Conservation (phyloP, 169 alveolate genomes). For the Cryptosporidium sp. region DNA sequence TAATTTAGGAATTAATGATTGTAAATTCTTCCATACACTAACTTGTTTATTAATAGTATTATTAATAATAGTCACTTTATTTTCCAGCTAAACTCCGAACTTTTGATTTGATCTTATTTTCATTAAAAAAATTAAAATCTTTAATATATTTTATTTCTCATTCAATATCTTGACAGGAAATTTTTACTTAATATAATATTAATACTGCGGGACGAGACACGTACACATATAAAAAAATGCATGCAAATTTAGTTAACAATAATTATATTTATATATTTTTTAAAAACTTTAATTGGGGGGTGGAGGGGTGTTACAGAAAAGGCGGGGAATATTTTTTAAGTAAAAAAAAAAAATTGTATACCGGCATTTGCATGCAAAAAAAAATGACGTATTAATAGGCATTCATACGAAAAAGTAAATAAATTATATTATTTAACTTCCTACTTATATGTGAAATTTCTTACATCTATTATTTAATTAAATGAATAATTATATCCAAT, state of each 20-base stretch:
- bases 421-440: neutral
- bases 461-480: neutral
- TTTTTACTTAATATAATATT: neutral
- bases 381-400: neutral
- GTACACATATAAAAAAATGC: neutral
- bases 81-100: neutral
- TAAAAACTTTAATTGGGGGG: neutral
- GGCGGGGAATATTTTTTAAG: neutral
- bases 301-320: neutral
- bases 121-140: neutral
- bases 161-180: neutral
- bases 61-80: too few species aligned
- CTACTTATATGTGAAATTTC: neutral
- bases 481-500: neutral
- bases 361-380: slow-evolving; percentile 1
- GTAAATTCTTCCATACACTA: too few species aligned
- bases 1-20: too few species aligned
- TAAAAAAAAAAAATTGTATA: neutral
- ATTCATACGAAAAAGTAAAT: neutral
- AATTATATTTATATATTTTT: too few species aligned
- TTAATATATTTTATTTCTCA: neutral
- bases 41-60: too few species aligned
- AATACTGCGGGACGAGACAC: slow-evolving; percentile 65
- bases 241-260: neutral
- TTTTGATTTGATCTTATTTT: too few species aligned